Evolutionary conservation across 139 green algal species (phyloP), one percentile per base, ranked within the genome.

Genomic region (Ettlia oleoabundans): DNA sequence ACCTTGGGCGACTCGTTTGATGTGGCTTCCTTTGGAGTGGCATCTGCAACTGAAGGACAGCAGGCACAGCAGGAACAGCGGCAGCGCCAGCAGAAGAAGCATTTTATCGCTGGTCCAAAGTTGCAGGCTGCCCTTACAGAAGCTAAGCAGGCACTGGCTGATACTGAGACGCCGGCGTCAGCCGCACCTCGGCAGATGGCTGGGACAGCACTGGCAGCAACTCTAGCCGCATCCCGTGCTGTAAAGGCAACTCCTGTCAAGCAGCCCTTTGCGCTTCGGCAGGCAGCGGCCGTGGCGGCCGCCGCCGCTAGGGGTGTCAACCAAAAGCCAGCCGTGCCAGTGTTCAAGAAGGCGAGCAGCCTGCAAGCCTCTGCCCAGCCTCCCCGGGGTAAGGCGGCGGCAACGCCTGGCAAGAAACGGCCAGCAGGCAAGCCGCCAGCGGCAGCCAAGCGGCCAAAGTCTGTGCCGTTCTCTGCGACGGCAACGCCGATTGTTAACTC

Each of bases 261-360:
- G 37, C 24, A 40, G 53, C 73, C 38, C 30, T 61, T 52, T n/a
- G 73, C 53, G 22, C 73, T 80, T 51, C 30, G 51, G 15, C 37
- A 61, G 26, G 43, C 51, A 18, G 42, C 62, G 0, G 42, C 42
- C 2, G 77, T 38, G 2, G 62, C 61, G 35, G 66, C 79, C 24
- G 65, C 37, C 0, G 73, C 26, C 28, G 47, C 28, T 21, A 70
- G 0, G 13, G 47, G 47, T 24, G 47, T 15, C 47, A 58, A 15
- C 47, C 38, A 41, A 26, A 83, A 63, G 41, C 72, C 72, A 38
- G 43, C 21, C 1, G 21, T 42, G 1, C 58, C 62, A 15, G 51
- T 47, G 0, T 69, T 78, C 42, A 84, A 76, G 24, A 84, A 84
- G 65, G 33, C 63, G 43, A 13, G 72, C 53, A 38, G 72, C 33